Conservation (phyloP, 371 early-diverging fungal genomes). For the Apophysomyces ossiformis region DNA sequence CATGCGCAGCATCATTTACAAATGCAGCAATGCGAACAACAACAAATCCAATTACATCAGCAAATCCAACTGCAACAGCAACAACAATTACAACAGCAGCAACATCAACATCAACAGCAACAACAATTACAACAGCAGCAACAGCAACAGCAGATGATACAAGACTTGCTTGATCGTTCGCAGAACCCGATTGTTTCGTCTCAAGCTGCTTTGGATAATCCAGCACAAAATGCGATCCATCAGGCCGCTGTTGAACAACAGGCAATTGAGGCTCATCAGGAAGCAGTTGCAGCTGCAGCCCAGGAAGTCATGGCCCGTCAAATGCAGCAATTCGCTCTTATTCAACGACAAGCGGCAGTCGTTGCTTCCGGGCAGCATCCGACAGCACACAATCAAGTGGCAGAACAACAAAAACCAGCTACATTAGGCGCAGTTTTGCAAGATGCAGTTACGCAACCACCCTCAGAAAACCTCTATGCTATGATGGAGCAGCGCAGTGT, state of each 20-base stretch:
- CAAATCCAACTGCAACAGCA: constrained; percentile 8
- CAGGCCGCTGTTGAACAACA: not conserved
- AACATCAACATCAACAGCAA: not conserved
- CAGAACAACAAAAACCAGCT: not conserved
- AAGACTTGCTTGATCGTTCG: not conserved
- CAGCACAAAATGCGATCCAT: not conserved
- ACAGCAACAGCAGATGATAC: not conserved
- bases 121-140: not conserved
- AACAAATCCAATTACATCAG: constrained; percentile 4
- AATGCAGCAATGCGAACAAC: constrained; percentile 9
- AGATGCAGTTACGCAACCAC: not conserved
- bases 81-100: constrained; percentile 14
- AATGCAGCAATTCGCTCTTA: not conserved
- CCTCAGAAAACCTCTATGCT: not conserved
- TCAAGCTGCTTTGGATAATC: not conserved
- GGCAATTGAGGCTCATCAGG: constrained; percentile 1
- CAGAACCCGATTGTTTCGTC: constrained; percentile 1
- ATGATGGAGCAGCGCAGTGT: not conserved
- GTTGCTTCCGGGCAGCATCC: constrained; percentile 1
- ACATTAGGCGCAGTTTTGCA: not conserved
- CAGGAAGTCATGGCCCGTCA: not conserved
- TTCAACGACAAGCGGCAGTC: not conserved
- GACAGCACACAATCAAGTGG: not conserved
- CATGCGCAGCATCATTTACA: not conserved
- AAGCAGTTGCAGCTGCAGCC: not conserved